phyloP scores from a whole-genome alignment of 306 rosid species.

The Medicago truncatula region MtrunA17r5.0-ANR NC_053049.1:8006501-8007000 shows the following conservation, averaged over 20 bases:
- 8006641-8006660: no score
- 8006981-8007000: conserved; percentile 63
- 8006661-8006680: no score
- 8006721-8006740: conserved; percentile 82
- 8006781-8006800: conserved; percentile 41
- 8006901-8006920: conserved; percentile 90
- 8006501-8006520: conserved; percentile 12
- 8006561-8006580: conserved; percentile 27
- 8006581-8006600: conserved; percentile 66
- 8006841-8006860: conserved; percentile 81
- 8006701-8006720: conserved; percentile 84
- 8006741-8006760: conserved; percentile 80
- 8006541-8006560: conserved; percentile 22
- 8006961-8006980: conserved; percentile 74
- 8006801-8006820: conserved; percentile 35
- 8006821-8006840: conserved; percentile 27
- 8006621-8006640: no score
- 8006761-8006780: conserved; percentile 76
- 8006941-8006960: conserved; percentile 65
- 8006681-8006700: conserved; percentile 93
- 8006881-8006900: conserved; percentile 81
- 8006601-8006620: no score
- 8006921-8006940: conserved; percentile 64
- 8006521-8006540: conserved; percentile 1
- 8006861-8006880: conserved; percentile 80